Base-by-base conservation (phyloP, 2,329 filamentous ascomycete genomes). In the Orbilia brochopaga region DNA sequence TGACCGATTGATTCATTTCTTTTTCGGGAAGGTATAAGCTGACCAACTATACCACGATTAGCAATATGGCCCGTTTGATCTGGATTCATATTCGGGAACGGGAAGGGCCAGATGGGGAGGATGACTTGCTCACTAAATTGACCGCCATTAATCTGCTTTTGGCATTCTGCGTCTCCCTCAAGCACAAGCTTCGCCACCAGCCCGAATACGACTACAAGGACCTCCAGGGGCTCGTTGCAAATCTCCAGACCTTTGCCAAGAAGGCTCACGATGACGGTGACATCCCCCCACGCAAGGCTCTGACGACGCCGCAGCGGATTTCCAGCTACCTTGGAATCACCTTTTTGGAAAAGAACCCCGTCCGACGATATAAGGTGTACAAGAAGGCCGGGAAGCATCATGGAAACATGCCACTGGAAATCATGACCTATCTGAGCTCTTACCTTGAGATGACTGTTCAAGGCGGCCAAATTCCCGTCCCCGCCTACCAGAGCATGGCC, bases 171-270 rank as follows among this genome's bases (percentile, higher is more conserved):
- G 83, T 90, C 17, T 81, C 91, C 1, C 82, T 95, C 69, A 93
- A 93, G 81, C 91, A 94, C 80, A 88, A 87, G 76, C 85, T 95
- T 32, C 89, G 91, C 32, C 93, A 93, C 78, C 90, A 95, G 78
- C 90, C 91, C 0, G 90, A 90, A 76, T 86, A 88, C 35, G 85
- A 88, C 59, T 93, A 94, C 78, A 84, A 88, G 0, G 91, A 94
- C 76, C 82, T 95, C 3, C 81, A 85, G 40, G 85, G 87, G 19
- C 82, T 92, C 13, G 84, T 92, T 30, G 84, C 84, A 15, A 88
- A 92, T 77, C 83, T 95, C 30, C 85, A 90, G 74, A 92, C 90
- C 0, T 91, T 91, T 76, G 89, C 91, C 70, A 86, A 83, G 69
- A 76, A 79, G 0, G 79, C 81, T 11, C 78, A 85, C 54, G 79